Conservation (phyloP, 306 rosid genomes). For the Psophocarpus tetragonolobus region DNA sequence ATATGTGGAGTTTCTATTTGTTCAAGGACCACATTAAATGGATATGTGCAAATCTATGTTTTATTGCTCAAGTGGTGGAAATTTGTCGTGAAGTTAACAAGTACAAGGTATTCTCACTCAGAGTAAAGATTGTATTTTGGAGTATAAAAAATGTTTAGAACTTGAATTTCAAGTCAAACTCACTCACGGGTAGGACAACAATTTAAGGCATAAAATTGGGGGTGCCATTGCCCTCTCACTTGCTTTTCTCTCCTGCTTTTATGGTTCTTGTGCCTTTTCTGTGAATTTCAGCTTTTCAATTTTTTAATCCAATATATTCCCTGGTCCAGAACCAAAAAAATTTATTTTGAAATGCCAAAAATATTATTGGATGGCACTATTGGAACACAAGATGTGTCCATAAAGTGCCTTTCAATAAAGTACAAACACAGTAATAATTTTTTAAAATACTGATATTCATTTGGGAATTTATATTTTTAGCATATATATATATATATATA, state of each 20-base stretch:
- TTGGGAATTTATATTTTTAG: too few species aligned
- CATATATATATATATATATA: too few species aligned
- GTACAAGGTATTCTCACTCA: conserved; percentile 26
- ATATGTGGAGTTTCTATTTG: conserved; percentile 10
- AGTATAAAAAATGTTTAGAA: conserved; percentile 20
- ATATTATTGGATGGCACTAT: too few species aligned
- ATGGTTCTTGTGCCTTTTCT: conserved; percentile 23
- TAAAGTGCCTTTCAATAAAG: too few species aligned
- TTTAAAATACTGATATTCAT: too few species aligned
- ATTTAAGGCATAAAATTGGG: conserved; percentile 18
- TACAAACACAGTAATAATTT: too few species aligned
- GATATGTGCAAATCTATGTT: conserved; percentile 32
- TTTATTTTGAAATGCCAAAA: too few species aligned
- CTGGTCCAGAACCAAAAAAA: too few species aligned
- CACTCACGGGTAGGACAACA: background rate
- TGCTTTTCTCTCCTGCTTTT: conserved; percentile 2
- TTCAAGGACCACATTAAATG: conserved; percentile 36
- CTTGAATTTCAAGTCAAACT: conserved; percentile 34
- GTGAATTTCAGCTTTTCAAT: background rate
- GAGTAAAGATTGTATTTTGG: conserved; percentile 6
- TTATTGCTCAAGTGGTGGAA: conserved; percentile 33
- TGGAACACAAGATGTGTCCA: too few species aligned
- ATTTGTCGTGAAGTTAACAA: conserved; percentile 41
- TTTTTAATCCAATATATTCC: too few species aligned
- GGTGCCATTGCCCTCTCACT: background rate